Conservation (phyloP, 2,329 filamentous ascomycete species). For the Botrytis cinerea region DNA sequence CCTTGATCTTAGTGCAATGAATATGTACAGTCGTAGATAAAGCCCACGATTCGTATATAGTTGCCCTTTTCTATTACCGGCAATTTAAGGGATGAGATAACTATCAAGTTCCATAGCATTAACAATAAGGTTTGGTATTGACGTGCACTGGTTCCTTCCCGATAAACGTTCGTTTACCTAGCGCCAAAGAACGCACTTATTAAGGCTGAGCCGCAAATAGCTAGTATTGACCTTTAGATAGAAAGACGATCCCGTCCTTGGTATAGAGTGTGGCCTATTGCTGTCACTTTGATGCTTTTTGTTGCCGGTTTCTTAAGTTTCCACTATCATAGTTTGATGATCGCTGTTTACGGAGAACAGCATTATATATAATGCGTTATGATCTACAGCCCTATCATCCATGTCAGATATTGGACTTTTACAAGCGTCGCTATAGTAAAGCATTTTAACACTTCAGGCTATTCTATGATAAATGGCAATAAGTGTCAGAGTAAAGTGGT, state of each 20-base stretch:
- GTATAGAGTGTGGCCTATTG: background rate
- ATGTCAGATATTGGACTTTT: background rate
- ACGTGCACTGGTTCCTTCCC: background rate
- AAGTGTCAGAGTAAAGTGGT: background rate
- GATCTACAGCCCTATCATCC: background rate
- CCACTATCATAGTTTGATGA: background rate
- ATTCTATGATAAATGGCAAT: background rate
- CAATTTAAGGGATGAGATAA: accelerated
- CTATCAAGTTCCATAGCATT: background rate
- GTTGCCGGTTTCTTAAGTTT: background rate
- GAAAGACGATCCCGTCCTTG: too few species aligned
- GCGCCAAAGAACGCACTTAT: too few species aligned
- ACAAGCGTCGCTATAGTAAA: background rate
- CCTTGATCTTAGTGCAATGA: background rate
- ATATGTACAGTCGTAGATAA: background rate
- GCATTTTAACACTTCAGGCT: background rate
- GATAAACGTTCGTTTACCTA: background rate
- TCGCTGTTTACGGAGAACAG: background rate
- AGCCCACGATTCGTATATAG: background rate
- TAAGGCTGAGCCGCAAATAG: background rate
- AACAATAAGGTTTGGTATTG: background rate
- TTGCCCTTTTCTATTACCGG: background rate
- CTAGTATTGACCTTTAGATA: background rate
- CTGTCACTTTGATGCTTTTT: background rate
- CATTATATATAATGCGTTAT: background rate